Conservation (phyloP, 2,329 filamentous ascomycete species). For the Elsinoe arachidis region DNA sequence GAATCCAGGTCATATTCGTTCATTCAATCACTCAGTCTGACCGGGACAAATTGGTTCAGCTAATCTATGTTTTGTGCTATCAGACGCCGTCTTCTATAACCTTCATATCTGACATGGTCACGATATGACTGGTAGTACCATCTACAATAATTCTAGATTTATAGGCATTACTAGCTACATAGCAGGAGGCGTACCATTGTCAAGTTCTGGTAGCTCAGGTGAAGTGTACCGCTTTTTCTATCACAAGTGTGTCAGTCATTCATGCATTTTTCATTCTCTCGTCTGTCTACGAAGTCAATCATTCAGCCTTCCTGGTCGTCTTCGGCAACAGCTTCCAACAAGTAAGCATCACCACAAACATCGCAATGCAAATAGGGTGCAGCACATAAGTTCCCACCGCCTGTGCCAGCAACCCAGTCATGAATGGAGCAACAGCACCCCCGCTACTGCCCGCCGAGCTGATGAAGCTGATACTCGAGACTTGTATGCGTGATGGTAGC, state of each 20-base stretch:
- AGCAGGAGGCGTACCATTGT: too few species aligned
- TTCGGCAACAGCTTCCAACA: constrained; percentile 56
- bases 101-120: too few species aligned
- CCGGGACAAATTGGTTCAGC: too few species aligned
- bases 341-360: constrained; percentile 56
- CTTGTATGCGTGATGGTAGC: constrained; percentile 51
- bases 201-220: not conserved
- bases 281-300: constrained; percentile 16
- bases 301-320: constrained; percentile 53
- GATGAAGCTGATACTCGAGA: constrained; percentile 59
- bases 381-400: constrained; percentile 55
- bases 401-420: constrained; percentile 56
- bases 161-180: too few species aligned
- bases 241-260: too few species aligned
- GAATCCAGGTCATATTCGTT: too few species aligned
- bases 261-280: not conserved
- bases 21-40: too few species aligned
- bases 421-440: constrained; percentile 58
- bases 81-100: too few species aligned
- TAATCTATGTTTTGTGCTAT: too few species aligned
- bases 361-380: constrained; percentile 55
- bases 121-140: too few species aligned
- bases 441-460: constrained; percentile 61
- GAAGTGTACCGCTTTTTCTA: too few species aligned
- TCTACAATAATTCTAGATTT: too few species aligned